Evolutionary conservation across 1,284 basidiomycete species (phyloP).

Genomic region (Sutorius eximius): DNA sequence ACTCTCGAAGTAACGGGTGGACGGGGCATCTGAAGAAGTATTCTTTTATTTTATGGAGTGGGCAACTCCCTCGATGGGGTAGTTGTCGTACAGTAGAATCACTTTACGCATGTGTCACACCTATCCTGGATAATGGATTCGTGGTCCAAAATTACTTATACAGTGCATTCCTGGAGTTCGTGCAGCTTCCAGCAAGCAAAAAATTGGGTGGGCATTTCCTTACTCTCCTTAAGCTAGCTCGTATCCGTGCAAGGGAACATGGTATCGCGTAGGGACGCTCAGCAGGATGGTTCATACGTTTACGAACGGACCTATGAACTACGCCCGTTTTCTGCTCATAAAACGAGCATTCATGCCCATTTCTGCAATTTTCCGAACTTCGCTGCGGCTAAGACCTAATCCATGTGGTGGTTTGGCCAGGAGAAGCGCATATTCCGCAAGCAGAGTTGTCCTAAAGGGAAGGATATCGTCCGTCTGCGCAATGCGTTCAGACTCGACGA

Average conservation of each 20-base stretch:
- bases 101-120: neutral
- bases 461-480: slow-evolving; percentile 78
- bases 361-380: slow-evolving; percentile 56
- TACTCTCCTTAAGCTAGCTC: neutral
- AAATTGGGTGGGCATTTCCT: neutral
- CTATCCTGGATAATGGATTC: neutral
- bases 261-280: neutral
- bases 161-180: neutral
- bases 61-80: neutral
- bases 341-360: slow-evolving; percentile 64
- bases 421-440: slow-evolving; percentile 76
- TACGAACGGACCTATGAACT: neutral
- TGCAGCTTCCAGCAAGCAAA: neutral
- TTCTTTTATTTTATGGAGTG: neutral
- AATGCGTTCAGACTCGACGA: neutral
- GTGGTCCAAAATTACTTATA: neutral
- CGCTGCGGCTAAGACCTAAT: slow-evolving; percentile 59
- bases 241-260: neutral
- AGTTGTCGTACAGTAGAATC: neutral
- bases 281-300: no score
- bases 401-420: slow-evolving; percentile 67
- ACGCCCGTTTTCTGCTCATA: neutral
- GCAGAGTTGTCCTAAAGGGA: slow-evolving; percentile 69
- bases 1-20: slow-evolving; percentile 82
- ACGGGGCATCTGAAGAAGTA: slow-evolving; percentile 52